A percentile compares a stretch with the other conserved stretches of the same genome.
Conservation (phyloP, 2,329 filamentous ascomycete genomes). For the Pseudogymnoascus sp. region DNA sequence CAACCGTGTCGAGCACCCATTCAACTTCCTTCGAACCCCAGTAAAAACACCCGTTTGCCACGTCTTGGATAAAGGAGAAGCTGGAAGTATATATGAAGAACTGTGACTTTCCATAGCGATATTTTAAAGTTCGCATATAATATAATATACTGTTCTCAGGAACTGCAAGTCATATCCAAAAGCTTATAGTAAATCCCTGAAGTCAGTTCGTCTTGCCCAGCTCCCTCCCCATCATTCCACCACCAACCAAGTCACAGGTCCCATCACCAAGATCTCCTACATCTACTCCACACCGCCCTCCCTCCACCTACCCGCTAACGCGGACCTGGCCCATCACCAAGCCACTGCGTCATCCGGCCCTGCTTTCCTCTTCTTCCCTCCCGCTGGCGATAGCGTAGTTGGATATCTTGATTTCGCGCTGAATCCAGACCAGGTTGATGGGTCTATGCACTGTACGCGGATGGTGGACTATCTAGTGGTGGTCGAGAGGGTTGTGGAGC, state of each 20-base stretch:
- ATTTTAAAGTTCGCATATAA: slow-evolving; percentile 14
- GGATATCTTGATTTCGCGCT: slow-evolving; percentile 14
- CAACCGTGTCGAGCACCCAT: slow-evolving; percentile 7
- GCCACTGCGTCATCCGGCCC: not conserved
- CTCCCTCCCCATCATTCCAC: not conserved
- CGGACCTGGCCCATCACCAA: slow-evolving; percentile 14
- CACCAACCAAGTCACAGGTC: not conserved
- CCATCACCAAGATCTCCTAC: slow-evolving; percentile 9
- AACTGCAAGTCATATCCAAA: not conserved
- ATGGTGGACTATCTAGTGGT: slow-evolving; percentile 35
- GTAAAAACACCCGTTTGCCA: slow-evolving; percentile 14
- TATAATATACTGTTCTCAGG: slow-evolving; percentile 3
- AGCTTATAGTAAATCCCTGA: not conserved
- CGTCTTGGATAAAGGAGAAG: slow-evolving; percentile 12
- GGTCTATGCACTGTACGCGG: slow-evolving; percentile 33
- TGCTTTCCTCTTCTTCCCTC: not conserved
- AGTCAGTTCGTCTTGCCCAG: not conserved
- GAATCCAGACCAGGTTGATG: slow-evolving; percentile 12
- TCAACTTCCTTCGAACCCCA: slow-evolving; percentile 13
- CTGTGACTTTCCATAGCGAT: slow-evolving; percentile 8
- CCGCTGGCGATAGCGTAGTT: slow-evolving; percentile 9
- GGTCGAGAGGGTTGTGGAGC: slow-evolving; percentile 32
- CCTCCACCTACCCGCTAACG: slow-evolving; percentile 11
- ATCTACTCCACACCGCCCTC: slow-evolving; percentile 16
- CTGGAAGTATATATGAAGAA: slow-evolving; percentile 14